Evolutionary conservation across 192 early-diverging fungal species (phyloP).

Genomic region (Rhizoclosmatium globosum): DNA sequence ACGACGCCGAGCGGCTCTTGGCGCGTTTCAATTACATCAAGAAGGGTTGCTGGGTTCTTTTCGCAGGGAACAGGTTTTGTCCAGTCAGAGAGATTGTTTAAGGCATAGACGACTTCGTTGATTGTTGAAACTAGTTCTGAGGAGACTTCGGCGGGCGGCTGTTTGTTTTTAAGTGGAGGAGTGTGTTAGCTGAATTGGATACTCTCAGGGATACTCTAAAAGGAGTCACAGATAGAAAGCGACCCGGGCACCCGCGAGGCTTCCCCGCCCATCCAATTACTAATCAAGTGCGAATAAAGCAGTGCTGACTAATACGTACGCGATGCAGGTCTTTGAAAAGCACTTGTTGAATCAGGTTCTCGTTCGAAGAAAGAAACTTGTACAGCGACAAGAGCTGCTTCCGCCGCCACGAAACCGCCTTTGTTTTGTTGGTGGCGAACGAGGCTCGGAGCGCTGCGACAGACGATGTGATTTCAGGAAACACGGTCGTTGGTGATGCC

Average conservation of each 20-base stretch:
- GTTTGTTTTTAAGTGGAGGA: neutral
- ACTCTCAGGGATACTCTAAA: neutral
- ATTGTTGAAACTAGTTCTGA: conserved; percentile 3
- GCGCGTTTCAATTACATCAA: conserved; percentile 37
- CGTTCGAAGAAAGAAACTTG: conserved; percentile 7
- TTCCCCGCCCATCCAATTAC: conserved; percentile 35
- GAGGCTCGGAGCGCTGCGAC: conserved; percentile 43
- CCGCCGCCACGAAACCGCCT: conserved; percentile 44
- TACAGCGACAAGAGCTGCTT: conserved; percentile 47
- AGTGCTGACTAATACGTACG: conserved; percentile 22
- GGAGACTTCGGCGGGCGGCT: neutral
- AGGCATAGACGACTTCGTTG: conserved; percentile 43
- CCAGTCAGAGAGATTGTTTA: conserved; percentile 53
- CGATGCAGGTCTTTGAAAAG: neutral
- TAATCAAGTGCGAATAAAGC: too few relatives aligned
- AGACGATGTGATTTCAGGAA: conserved; percentile 23
- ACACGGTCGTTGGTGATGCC: neutral
- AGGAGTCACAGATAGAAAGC: neutral
- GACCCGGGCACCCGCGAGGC: conserved; percentile 38
- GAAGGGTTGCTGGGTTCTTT: neutral
- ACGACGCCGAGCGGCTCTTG: conserved; percentile 81
- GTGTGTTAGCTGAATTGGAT: too few relatives aligned
- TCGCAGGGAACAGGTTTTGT: neutral
- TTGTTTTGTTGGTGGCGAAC: conserved; percentile 44
- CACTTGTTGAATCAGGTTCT: neutral